Base-by-base conservation (phyloP, 148 eudicot genomes). In the Spergularia marina region DNA sequence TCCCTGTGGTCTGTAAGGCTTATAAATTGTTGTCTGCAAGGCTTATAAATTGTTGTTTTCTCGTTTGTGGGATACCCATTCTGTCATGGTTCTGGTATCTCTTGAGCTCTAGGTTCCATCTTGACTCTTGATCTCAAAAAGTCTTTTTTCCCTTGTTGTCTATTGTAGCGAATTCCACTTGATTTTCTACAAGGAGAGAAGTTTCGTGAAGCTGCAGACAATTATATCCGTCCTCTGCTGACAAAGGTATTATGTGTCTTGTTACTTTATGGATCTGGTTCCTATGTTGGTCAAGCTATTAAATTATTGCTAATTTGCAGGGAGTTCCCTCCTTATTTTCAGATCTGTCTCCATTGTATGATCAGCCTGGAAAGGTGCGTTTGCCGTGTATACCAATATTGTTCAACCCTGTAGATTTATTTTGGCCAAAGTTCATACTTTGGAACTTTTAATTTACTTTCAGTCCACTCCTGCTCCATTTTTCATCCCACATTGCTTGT, bases 241-340 rank as follows among this genome's bases (percentile, higher is more conserved):
- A 89, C 87, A 40, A 96, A 96, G 97, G 99, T 96, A 85, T 44
- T n/a, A 12, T 14, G 62, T 14, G 5, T 77, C 76, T 14, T 60
- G 41, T 74, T 68, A 12, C 60, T 80, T 10, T 55, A 52, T 72
- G 17, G 18, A 51, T 69, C 75, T 74, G 66, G 66, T 66, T 13
- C 2, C 15, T 53, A 30, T n/a, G 40, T 69, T 78, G 12, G 68
- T 70, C 68, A 18, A 25, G 60, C 25, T 23, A 53, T 40, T 77
- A 71, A 53, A 47, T 71, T 69, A 66, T 80, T 68, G 72, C 44
- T 10, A n/a, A 63, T 77, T 64, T 83, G 68, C 83, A 96, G 99
- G 99, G 99, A 54, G 91, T 96, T 76, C 99, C 99, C 53, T 96
- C 99, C 56, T 83, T 96, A 60, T 96, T 96, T 78, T 92, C 99